Percentiles rank a stretch among this genome's conserved stretches.
Conservation (phyloP, 768 basidiomycete species). For the Pholiota conissans region DNA sequence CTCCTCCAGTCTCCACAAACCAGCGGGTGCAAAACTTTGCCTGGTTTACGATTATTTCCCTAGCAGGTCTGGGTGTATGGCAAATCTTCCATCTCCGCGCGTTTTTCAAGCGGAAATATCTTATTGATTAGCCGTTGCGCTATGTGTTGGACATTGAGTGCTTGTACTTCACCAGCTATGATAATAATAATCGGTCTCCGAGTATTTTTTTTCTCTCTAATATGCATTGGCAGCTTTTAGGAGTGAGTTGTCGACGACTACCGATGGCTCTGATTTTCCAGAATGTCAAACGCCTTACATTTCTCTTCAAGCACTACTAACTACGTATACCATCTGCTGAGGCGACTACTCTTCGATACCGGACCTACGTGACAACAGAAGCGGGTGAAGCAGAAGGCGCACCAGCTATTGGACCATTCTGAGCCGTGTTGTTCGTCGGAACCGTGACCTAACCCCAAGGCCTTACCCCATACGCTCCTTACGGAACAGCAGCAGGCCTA, state of each 20-base stretch:
- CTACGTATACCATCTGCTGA: too few relatives aligned
- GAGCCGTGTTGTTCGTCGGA: not conserved
- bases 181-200: not conserved
- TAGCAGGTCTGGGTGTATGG: constrained; percentile 85
- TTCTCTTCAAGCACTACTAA: too few relatives aligned
- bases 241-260: too few relatives aligned
- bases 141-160: not conserved
- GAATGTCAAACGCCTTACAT: too few relatives aligned
- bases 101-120: constrained; percentile 95
- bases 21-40: constrained; percentile 90
- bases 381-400: not conserved
- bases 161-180: not conserved
- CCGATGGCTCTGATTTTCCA: too few relatives aligned
- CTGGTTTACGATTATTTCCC: constrained; percentile 79
- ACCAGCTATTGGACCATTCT: not conserved
- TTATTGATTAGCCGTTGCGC: constrained; percentile 62
- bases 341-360: too few relatives aligned
- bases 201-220: not conserved
- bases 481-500: not conserved
- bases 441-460: not conserved
- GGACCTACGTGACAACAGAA: not conserved
- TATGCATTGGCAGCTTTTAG: too few relatives aligned
- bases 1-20: constrained; percentile 81
- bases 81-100: constrained; percentile 92
- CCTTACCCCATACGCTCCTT: not conserved